Evolutionary conservation across 208 protist species (phyloP).

Genomic region (Leishmania mexicana): DNA sequence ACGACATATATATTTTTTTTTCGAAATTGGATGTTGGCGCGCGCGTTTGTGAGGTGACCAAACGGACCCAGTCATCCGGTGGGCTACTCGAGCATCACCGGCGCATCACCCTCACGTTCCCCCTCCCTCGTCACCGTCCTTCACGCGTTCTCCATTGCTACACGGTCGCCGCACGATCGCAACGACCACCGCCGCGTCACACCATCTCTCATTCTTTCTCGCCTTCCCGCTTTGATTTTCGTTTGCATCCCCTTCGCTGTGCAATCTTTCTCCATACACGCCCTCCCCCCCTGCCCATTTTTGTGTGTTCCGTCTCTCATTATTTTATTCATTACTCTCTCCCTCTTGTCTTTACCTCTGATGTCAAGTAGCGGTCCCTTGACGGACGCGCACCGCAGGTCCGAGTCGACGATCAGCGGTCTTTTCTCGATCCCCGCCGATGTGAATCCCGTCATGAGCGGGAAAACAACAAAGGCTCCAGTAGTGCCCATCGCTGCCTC

Average conservation of each 20-base stretch:
- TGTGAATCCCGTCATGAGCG: background rate
- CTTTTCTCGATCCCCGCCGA: constrained; percentile 12
- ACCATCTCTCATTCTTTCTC: constrained; percentile 4
- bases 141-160: background rate
- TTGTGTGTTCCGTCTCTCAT: background rate
- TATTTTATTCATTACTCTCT: background rate
- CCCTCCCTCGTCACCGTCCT: background rate
- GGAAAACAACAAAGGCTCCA: background rate
- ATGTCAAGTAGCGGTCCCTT: constrained; percentile 22
- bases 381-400: constrained; percentile 14
- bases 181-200: background rate
- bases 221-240: background rate
- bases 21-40: background rate
- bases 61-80: background rate
- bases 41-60: background rate
- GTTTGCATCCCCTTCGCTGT: background rate
- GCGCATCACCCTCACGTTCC: background rate
- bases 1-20: background rate
- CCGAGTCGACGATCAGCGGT: constrained; percentile 16
- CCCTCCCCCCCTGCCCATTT: background rate
- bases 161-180: background rate
- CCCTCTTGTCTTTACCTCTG: background rate
- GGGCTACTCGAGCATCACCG: background rate
- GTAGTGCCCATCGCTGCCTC: background rate
- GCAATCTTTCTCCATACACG: background rate